Evolutionary conservation across 2,329 filamentous ascomycete species (phyloP).

Genomic region (Sclerotinia borealis): DNA sequence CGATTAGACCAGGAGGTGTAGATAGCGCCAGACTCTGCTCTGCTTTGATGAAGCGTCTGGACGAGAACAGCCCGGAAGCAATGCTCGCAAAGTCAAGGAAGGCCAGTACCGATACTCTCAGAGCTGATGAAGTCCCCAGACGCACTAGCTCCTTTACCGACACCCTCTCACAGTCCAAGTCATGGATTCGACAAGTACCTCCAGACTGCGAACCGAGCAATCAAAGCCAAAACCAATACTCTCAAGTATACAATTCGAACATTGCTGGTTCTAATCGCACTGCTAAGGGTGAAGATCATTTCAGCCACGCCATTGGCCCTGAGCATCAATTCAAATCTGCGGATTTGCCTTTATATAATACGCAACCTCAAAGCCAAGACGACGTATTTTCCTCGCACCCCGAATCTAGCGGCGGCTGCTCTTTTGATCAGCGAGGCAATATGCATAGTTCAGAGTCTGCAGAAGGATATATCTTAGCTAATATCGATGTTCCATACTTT

Average conservation of each 20-base stretch:
- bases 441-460: neutral
- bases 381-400: slow-evolving; percentile 24
- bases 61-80: slow-evolving; percentile 35
- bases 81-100: slow-evolving; percentile 21
- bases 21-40: slow-evolving; percentile 57
- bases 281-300: slow-evolving; percentile 15
- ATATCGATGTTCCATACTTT: neutral
- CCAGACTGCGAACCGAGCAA: slow-evolving; percentile 12
- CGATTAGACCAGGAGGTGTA: slow-evolving; percentile 31
- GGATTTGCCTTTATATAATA: slow-evolving; percentile 16
- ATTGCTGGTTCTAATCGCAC: slow-evolving; percentile 14
- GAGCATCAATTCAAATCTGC: slow-evolving; percentile 24
- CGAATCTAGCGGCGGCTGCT: neutral
- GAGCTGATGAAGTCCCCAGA: slow-evolving; percentile 10
- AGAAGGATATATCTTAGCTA: neutral
- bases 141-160: slow-evolving; percentile 19
- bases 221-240: neutral
- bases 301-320: slow-evolving; percentile 15
- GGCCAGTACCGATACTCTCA: slow-evolving; percentile 19
- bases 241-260: slow-evolving; percentile 16
- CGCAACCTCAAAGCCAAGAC: slow-evolving; percentile 17
- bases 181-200: slow-evolving; percentile 26
- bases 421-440: neutral
- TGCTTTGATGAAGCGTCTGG: slow-evolving; percentile 53
- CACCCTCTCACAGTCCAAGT: slow-evolving; percentile 14